phyloP scores from a whole-genome alignment of 805 yeast species.

The Metschnikowia matae region DNA sequence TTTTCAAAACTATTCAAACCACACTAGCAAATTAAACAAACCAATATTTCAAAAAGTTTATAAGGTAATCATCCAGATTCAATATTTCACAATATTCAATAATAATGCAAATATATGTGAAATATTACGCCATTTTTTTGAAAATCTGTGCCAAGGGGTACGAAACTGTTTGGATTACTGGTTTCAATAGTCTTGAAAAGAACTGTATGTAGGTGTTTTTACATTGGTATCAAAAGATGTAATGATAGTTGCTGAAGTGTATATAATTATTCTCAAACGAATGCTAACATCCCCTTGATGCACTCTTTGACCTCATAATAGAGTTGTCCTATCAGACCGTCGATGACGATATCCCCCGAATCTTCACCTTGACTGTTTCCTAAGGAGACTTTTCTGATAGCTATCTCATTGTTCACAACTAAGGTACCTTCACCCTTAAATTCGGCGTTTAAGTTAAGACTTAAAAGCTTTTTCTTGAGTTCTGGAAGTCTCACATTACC shows the following conservation, averaged over 20 bases:
- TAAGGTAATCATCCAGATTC: too few relatives aligned
- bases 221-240: too few relatives aligned
- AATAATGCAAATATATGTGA: too few relatives aligned
- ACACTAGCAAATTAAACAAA: too few relatives aligned
- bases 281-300: constrained; percentile 71
- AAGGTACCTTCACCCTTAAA: constrained; percentile 90
- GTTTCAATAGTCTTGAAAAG: not conserved
- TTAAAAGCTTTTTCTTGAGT: constrained; percentile 57
- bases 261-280: constrained; percentile 39
- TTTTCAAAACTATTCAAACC: not conserved
- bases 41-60: too few relatives aligned
- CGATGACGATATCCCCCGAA: constrained; percentile 81
- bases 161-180: too few relatives aligned
- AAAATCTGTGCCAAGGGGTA: too few relatives aligned
- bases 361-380: constrained; percentile 40
- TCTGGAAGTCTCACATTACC: constrained; percentile 89
- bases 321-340: constrained; percentile 70
- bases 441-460: constrained; percentile 68
- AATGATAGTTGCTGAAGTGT: not conserved
- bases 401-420: constrained; percentile 74
- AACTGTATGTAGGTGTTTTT: not conserved
- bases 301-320: constrained; percentile 75
- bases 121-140: too few relatives aligned
- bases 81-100: too few relatives aligned
- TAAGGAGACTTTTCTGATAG: constrained; percentile 61